Evolutionary conservation across 2,329 filamentous ascomycete genomes (phyloP), one percentile per base, ranked within the genome.

Genomic region (Diaporthe ampelina): DNA sequence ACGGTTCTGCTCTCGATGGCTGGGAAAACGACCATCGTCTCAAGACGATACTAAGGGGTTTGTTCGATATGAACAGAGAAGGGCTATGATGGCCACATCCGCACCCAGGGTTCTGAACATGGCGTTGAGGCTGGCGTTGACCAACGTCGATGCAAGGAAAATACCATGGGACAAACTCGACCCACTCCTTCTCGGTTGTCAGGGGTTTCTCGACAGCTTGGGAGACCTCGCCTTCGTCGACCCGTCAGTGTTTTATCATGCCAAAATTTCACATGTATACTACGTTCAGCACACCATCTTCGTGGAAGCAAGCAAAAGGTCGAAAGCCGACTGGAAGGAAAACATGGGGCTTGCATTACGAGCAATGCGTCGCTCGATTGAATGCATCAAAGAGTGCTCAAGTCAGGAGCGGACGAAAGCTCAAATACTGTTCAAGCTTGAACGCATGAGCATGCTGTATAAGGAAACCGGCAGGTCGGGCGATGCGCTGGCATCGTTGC

Each of bases 231-330:
- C 78, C 68, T 74, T 78, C 9, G 68, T 77, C 24, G 82, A 83
- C 35, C 77, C 82, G 10, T 76, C 82, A 26, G 78, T 80, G n/a
- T 85, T 84, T 2, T 90, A 91, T 77, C 86, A 90, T 73, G 88
- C 93, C 76, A 94, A 92, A 78, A 89, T 94, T 35, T 94, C 93
- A 0, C 92, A 93, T 77, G 86, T 94, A 4, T 94, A 94, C 80
- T 94, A 92, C 80, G 85, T 90, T n/a, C 86, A 90, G 63, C 91
- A 91, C 78, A 83, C 68, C 19, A 69, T 45, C 9, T 70, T 74
- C 48, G 63, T 74, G 85, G 85, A 40, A 76, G 81, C 0, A 83
- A 84, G n/a, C 85, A 72, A 56, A 32, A 26, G 13, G 6, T 72
- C 70, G 29, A 72, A 63, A 61, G 48, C 57, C 11, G 52, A 63